Evolutionary conservation across 371 early-diverging fungal species (phyloP), one percentile per base, ranked within the genome.

Genomic region (Chytridiales sp.): DNA sequence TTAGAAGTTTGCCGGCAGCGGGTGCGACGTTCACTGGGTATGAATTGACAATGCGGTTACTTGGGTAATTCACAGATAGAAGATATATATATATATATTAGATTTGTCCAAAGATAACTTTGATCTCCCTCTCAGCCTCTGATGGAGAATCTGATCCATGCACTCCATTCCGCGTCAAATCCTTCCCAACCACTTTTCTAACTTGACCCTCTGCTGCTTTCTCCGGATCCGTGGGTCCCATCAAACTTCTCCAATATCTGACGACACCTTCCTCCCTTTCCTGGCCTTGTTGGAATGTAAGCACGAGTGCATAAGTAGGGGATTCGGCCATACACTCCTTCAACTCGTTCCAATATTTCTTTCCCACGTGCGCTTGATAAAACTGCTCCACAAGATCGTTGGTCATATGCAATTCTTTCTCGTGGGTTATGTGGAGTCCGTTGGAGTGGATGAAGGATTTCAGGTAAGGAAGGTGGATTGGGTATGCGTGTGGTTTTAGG

Each of bases 1-100:
- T 63, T 6, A 46, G 70, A 27, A 48, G 36, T 4, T 31, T 70
- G 15, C 70, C 70, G 15, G 63, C 66, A n/a, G 70, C 63, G 17
- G 66, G 66, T 22, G 88, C 85, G 13, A 90, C 91, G 4, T 90
- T 90, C 65, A 85, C 87, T 24, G 82, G 87, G 1, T 90, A 87
- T 53, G 91, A 90, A 63, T 67, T 87, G 39, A 81, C 76, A 24
- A 82, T 85, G 71, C 73, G 84, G 41, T 69, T 77, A n/a, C 31
- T 62, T 30, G 15, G 42, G 13, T 56, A 19, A 30, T 4, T 38
- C 38, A 38, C 38, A 17, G 38, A 17, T 17, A 38, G n/a, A n/a
- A n/a, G n/a, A n/a, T n/a, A n/a, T n/a, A n/a, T n/a, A n/a, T n/a
- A n/a, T n/a, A n/a, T n/a, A n/a, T n/a, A n/a, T n/a, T n/a, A n/a